Conservation (phyloP, 768 basidiomycete genomes). For the Mycena amicta region DNA sequence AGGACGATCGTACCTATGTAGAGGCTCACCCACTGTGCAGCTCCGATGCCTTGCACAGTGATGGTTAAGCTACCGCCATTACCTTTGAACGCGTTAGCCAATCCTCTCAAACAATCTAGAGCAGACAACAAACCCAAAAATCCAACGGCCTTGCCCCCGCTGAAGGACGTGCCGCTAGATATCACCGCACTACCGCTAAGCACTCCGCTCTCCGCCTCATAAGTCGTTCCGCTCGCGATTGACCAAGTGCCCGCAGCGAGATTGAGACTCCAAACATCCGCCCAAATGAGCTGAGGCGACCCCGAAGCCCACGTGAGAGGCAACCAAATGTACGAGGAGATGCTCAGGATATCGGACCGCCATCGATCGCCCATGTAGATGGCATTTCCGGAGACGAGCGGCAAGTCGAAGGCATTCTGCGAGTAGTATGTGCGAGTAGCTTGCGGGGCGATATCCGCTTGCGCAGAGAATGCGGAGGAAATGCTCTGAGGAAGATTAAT, state of each 20-base stretch:
- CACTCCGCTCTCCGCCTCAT: slow-evolving; percentile 58
- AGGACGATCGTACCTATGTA: slow-evolving; percentile 51
- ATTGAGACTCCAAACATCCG: slow-evolving; percentile 61
- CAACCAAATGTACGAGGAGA: slow-evolving; percentile 64
- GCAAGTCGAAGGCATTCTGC: slow-evolving; percentile 60
- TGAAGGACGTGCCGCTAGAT: slow-evolving; percentile 47
- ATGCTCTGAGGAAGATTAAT: slow-evolving; percentile 10
- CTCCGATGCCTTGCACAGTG: slow-evolving; percentile 56
- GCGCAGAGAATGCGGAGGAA: slow-evolving; percentile 56
- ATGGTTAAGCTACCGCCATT: slow-evolving; percentile 61
- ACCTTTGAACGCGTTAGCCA: too few species aligned
- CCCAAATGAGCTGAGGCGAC: slow-evolving; percentile 52
- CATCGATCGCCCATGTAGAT: slow-evolving; percentile 72
- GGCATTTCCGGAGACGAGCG: slow-evolving; percentile 46
- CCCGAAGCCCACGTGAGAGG: slow-evolving; percentile 60
- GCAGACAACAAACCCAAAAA: slow-evolving; percentile 62
- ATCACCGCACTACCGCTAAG: slow-evolving; percentile 47
- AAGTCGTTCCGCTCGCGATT: slow-evolving; percentile 51
- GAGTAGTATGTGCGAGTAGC: slow-evolving; percentile 60
- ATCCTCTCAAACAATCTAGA: too few species aligned
- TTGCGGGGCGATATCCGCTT: slow-evolving; percentile 57
- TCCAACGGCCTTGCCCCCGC: slow-evolving; percentile 55
- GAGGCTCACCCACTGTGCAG: slow-evolving; percentile 60
- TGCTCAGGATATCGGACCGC: slow-evolving; percentile 54
- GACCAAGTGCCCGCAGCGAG: slow-evolving; percentile 52